Percentiles rank a stretch among this genome's conserved stretches.
These are phyloP conservation scores for Mycena haematopus DNA, from an alignment of 768 basidiomycete species.

Conservation along the genomic window DNA sequence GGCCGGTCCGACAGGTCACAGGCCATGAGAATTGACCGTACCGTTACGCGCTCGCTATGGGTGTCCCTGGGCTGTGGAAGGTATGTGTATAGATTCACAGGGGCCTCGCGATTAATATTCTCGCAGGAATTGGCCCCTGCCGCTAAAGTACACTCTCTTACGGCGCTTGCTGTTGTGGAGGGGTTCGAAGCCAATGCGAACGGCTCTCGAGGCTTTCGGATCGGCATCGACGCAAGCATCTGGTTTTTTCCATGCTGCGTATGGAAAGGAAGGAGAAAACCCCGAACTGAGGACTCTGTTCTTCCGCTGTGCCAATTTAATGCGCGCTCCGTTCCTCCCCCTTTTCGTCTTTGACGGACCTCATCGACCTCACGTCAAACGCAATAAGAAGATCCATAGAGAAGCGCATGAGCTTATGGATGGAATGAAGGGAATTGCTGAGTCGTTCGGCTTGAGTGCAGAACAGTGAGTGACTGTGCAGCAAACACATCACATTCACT, in stretches of 20 bases:
- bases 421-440: constrained; percentile 80
- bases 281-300: constrained; percentile 85
- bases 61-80: constrained; percentile 30
- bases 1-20: no score
- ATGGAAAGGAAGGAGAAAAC: constrained; percentile 83
- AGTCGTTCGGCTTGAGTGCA: constrained; percentile 86
- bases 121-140: constrained; percentile 51
- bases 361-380: constrained; percentile 80
- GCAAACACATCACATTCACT: constrained; percentile 35
- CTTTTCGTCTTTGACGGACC: constrained; percentile 95
- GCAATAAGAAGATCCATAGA: constrained; percentile 73
- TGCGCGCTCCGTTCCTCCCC: constrained; percentile 80
- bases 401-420: constrained; percentile 69
- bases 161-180: constrained; percentile 74
- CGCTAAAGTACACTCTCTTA: constrained; percentile 73
- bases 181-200: constrained; percentile 76
- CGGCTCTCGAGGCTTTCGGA: constrained; percentile 72
- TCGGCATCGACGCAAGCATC: constrained; percentile 88
- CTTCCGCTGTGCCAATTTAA: constrained; percentile 83
- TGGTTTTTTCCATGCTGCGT: constrained; percentile 84
- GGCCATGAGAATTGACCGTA: no score
- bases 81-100: neutral
- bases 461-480: constrained; percentile 51
- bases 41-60: constrained; percentile 11
- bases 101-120: neutral